phyloP scores from a whole-genome alignment of 768 basidiomycete species.

The Leucosporidium creatinivorum region DNA sequence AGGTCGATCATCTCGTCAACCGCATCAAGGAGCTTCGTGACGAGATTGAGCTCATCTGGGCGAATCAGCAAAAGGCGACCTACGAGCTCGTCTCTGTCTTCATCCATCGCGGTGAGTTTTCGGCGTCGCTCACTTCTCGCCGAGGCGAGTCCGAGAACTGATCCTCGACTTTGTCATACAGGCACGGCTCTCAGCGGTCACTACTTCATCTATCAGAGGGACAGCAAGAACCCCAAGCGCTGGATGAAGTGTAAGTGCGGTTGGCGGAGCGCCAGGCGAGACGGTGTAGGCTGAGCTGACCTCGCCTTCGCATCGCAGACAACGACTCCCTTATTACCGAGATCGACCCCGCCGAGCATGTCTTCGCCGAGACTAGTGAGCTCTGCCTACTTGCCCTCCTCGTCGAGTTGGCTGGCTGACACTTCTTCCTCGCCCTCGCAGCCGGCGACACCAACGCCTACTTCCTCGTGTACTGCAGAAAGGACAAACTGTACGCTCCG shows the following conservation, averaged over 20 bases:
- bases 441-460: slow-evolving; percentile 40
- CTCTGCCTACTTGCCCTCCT: slow-evolving; percentile 24
- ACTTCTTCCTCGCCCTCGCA: neutral
- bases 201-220: slow-evolving; percentile 82
- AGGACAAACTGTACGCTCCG: slow-evolving; percentile 27
- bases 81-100: slow-evolving; percentile 90
- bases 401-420: neutral
- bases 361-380: slow-evolving; percentile 68
- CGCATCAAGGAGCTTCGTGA: slow-evolving; percentile 45
- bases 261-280: no score
- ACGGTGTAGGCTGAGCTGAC: no score
- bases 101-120: slow-evolving; percentile 78
- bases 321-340: slow-evolving; percentile 81
- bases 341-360: slow-evolving; percentile 64
- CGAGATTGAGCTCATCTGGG: slow-evolving; percentile 69
- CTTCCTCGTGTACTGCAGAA: slow-evolving; percentile 43
- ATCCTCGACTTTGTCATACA: slow-evolving; percentile 5
- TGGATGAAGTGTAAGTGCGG: slow-evolving; percentile 77
- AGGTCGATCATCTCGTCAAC: slow-evolving; percentile 49
- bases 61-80: slow-evolving; percentile 52
- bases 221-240: slow-evolving; percentile 43
- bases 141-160: neutral
- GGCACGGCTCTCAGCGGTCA: slow-evolving; percentile 53
- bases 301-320: slow-evolving; percentile 45
- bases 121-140: neutral